Conservation (phyloP, 2,329 filamentous ascomycete genomes). For the Amauroascus niger region DNA sequence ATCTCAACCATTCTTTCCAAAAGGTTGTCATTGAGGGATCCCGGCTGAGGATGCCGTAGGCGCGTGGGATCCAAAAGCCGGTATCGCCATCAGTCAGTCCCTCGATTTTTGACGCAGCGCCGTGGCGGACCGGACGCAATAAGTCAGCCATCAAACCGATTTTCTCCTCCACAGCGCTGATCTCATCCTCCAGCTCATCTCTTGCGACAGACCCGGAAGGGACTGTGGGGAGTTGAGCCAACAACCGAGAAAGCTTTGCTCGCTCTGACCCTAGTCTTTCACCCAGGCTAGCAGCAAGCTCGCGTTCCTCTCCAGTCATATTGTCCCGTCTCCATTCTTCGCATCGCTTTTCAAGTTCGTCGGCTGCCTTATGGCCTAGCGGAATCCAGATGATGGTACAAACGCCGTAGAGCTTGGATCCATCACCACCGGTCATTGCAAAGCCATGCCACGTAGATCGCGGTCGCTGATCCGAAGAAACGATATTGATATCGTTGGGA, state of each 20-base stretch:
- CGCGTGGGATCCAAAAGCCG: conserved; percentile 87
- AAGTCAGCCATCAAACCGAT: conserved; percentile 95
- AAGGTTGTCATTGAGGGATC: conserved; percentile 77
- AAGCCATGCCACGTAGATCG: conserved; percentile 99
- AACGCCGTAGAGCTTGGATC: conserved; percentile 83
- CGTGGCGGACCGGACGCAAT: conserved; percentile 81
- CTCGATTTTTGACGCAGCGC: conserved; percentile 93
- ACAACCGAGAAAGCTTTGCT: conserved; percentile 76
- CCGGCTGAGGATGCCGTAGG: conserved; percentile 82
- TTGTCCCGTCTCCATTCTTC: conserved; percentile 82
- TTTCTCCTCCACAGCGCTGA: conserved; percentile 92
- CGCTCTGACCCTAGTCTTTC: conserved; percentile 78
- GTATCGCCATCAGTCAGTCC: conserved; percentile 91
- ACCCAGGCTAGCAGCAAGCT: conserved; percentile 83
- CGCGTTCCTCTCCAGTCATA: conserved; percentile 96
- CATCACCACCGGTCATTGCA: conserved; percentile 91
- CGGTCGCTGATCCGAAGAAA: conserved; percentile 87
- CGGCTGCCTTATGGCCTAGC: conserved; percentile 67
- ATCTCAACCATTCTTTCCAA: conserved; percentile 98
- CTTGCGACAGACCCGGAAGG: conserved; percentile 71
- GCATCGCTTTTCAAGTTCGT: conserved; percentile 62
- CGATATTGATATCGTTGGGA: conserved; percentile 93
- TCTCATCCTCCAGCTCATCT: conserved; percentile 83
- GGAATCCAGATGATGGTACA: conserved; percentile 90
- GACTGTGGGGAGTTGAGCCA: conserved; percentile 71